A percentile compares a stretch with the other conserved stretches of the same genome.
These are phyloP conservation scores for Isatis tinctoria DNA, from an alignment of 345 rosid species.

Conservation along the genomic window DNA sequence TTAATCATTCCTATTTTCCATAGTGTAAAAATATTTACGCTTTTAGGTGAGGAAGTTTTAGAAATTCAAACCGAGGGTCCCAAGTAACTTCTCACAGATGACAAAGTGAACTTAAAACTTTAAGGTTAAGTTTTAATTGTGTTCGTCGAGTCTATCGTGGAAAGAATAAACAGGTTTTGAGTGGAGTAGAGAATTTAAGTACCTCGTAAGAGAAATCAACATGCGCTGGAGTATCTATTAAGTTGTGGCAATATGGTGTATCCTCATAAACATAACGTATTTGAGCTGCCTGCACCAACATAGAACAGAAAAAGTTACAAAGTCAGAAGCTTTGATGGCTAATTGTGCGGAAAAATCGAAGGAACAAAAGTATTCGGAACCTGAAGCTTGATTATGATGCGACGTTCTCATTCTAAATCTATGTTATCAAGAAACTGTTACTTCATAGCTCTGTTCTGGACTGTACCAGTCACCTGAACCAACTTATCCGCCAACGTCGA, in stretches of 20 bases:
- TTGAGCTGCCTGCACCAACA: conserved; percentile 70
- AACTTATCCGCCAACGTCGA: conserved; percentile 94
- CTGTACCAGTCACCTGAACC: conserved; percentile 93
- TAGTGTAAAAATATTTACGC: background rate
- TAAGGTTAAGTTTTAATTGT: too few species aligned
- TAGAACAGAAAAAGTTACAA: background rate
- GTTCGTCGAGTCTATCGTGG: too few species aligned
- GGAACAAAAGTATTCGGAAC: conserved; percentile 24
- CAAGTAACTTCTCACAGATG: too few species aligned
- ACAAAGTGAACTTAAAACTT: too few species aligned
- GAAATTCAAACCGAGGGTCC: too few species aligned
- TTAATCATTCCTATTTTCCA: background rate
- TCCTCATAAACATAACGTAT: conserved; percentile 74
- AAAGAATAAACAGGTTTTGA: background rate
- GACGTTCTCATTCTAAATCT: conserved; percentile 98
- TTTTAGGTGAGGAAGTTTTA: too few species aligned
- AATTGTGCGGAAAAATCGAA: background rate
- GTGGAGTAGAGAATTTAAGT: conserved; percentile 2
- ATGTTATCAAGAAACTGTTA: conserved; percentile 96
- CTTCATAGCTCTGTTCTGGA: conserved; percentile 90
- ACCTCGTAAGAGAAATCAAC: conserved; percentile 99
- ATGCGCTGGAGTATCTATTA: conserved; percentile 97
- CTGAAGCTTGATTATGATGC: conserved; percentile 97
- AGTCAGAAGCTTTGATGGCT: background rate
- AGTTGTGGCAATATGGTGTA: conserved; percentile 74